Percentiles rank a stretch among this genome's conserved stretches.
phyloP scores from a whole-genome alignment of 1,139 yeast genomes.

The Magnusiomyces clavatus region DNA sequence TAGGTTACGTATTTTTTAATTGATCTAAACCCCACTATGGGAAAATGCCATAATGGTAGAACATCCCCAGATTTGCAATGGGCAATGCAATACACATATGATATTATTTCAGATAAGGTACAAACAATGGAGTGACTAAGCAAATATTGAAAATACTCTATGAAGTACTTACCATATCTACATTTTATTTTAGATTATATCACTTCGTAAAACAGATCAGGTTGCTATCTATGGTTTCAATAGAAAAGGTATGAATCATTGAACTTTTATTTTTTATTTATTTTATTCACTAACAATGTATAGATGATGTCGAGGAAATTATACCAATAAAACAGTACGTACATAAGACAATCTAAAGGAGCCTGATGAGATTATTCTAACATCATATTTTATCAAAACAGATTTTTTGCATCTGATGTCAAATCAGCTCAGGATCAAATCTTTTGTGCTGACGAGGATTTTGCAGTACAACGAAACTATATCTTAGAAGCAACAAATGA shows the following conservation, averaged over 20 bases:
- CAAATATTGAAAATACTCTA: too few relatives aligned
- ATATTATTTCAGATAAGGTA: conserved; percentile 39
- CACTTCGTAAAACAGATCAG: conserved; percentile 51
- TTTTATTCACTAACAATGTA: too few relatives aligned
- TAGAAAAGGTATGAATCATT: conserved; percentile 25
- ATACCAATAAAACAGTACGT: too few relatives aligned
- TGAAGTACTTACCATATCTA: too few relatives aligned
- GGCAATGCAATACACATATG: conserved; percentile 38
- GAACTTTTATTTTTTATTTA: too few relatives aligned
- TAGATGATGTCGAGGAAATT: too few relatives aligned
- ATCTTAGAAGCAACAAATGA: conserved; percentile 27
- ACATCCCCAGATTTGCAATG: conserved; percentile 32
- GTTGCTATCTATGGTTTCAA: conserved; percentile 43
- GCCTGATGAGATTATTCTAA: neutral
- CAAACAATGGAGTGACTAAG: too few relatives aligned
- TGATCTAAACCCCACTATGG: conserved; percentile 45
- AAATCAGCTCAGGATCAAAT: conserved; percentile 18
- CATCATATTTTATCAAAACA: neutral
- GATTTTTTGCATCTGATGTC: conserved; percentile 22
- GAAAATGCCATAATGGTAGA: conserved; percentile 23
- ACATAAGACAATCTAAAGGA: too few relatives aligned
- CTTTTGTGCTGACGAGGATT: too few relatives aligned
- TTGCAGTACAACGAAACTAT: conserved; percentile 16
- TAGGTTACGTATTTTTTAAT: conserved; percentile 46
- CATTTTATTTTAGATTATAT: conserved; percentile 21